Evolutionary conservation across 2,329 filamentous ascomycete genomes (phyloP), one percentile per base, ranked within the genome.

Genomic region (Fusarium decemcellulare): DNA sequence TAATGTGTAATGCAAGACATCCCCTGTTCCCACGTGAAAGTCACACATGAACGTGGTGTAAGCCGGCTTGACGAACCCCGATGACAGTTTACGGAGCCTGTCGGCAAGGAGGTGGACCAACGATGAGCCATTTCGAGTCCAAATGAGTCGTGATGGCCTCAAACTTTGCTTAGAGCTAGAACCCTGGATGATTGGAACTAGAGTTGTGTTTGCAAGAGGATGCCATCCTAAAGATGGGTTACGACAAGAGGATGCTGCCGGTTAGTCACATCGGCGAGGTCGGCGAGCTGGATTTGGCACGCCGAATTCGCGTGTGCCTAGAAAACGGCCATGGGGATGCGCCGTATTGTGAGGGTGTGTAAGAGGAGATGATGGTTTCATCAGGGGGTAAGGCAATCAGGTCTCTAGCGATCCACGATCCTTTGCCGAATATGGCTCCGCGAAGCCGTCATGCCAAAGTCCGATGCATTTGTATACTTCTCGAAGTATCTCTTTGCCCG

Each of bases 401-500:
- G 32, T 34, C 5, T 34, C 32, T 3, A 9, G 12, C 8, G 32
- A 34, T 34, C 9, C 9, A 34, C 32, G 9, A 30, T 53, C 54
- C 29, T 62, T 59, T 8, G 48, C 52, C 14, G 44, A 66, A 23
- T 27, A 16, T 43, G 52, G 43, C 23, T 36, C 34, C 27, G 29
- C 59, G 34, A 62, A 56, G 34, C 70, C 60, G 44, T 66, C 63
- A 18, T 70, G 59, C 30, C 63, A 74, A 44, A 66, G 62, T n/a
- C 65, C 61, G 27, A 76, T 61, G 5, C 61, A 61, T 9, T 55
- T 70, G 44, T 69, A 59, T 30, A 74, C 61, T 36, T 73, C 50
- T 39, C 71, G 69, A 23, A 81, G 61, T 18, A 80, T 61, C 8
- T 67, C 65, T 51, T 70, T 74, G 16, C 53, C 63, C 10, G 68